phyloP scores from a whole-genome alignment of 2,329 filamentous ascomycete genomes.

The Colletotrichum chlorophyti region DNA sequence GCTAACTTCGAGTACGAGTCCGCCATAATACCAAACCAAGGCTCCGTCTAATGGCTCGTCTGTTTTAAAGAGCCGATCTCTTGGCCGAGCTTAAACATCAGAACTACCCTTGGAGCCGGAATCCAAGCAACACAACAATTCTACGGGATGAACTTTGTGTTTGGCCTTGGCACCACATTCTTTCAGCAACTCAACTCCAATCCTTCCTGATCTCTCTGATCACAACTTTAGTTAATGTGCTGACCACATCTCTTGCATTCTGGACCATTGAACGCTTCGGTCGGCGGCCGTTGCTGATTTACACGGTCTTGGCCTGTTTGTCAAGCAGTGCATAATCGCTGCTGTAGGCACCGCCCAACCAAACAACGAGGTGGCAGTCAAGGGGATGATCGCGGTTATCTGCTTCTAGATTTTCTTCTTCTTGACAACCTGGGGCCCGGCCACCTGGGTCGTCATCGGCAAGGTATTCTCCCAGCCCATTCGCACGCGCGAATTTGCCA shows the following conservation, averaged over 20 bases:
- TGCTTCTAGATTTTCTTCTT: conserved; percentile 85
- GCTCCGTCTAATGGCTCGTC: conserved; percentile 66
- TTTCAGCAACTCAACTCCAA: conserved; percentile 71
- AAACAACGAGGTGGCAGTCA: conserved; percentile 42
- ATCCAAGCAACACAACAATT: conserved; percentile 67
- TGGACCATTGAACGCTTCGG: conserved; percentile 30
- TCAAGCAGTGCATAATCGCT: conserved; percentile 74
- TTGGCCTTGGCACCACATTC: conserved; percentile 75
- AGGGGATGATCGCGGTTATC: conserved; percentile 75
- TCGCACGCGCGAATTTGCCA: conserved; percentile 73
- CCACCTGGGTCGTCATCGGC: conserved; percentile 72
- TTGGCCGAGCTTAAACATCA: conserved; percentile 62
- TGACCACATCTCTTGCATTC: conserved; percentile 25
- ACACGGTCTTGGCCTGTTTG: conserved; percentile 72
- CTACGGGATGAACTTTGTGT: conserved; percentile 72
- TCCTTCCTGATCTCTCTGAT: conserved; percentile 76
- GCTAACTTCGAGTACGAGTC: conserved; percentile 77
- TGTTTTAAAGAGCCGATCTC: conserved; percentile 62
- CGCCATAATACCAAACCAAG: conserved; percentile 59
- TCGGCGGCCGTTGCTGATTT: conserved; percentile 70
- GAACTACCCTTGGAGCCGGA: conserved; percentile 62
- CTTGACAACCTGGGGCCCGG: conserved; percentile 77
- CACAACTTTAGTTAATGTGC: conserved; percentile 61
- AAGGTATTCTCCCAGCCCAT: conserved; percentile 81
- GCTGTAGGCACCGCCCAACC: conserved; percentile 57